Evolutionary conservation across 345 rosid genomes (phyloP), one percentile per base, ranked within the genome.

Genomic region (Alliaria petiolata): DNA sequence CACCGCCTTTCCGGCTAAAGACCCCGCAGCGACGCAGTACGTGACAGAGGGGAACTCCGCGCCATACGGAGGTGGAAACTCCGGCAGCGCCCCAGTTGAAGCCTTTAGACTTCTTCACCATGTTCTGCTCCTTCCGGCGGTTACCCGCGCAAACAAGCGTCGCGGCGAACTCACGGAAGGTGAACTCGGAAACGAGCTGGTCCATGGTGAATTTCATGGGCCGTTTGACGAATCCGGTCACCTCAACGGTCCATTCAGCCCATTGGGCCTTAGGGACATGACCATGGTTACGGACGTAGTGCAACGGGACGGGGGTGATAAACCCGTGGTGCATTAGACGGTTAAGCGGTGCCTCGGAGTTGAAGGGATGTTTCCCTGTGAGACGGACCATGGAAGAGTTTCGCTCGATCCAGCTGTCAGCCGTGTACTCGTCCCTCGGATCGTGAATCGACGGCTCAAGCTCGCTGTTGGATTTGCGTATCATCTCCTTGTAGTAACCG

Each of bases 311-410:
- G 3, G 97, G 97, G 12, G 98, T 93, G 61, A 93, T 89, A 81
- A 93, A 93, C 11, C 96, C 96, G 74, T 91, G 93, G 69, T 86
- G 91, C 97, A 90, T 89, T 65, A 93, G 88, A 36, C 88, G 83
- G 77, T 67, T 73, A 33, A 93, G 62, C 3, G 96, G 96, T 0
- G 97, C 70, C 69, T 90, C 98, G 8, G 84, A 75, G 82, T 93
- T 93, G 80, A 93, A 93, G 0, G 98, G 98, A 78, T 93, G 98
- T 60, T 93, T 93, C 49, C 98, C 97, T 0, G 97, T 90, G 83
- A 90, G 97, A 42, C 98, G 98, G 70, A 93, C 85, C 95, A 90
- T 84, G 63, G 85, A 34, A 17, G 87, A 64, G 78, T 90, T 87
- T 4, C 98, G 89, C 75, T 86, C 80, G 74, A 93, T 79, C 98